Evolutionary conservation across 2,329 filamentous ascomycete genomes (phyloP), one percentile per base, ranked within the genome.

Genomic region (Nannizziopsis barbatae): DNA sequence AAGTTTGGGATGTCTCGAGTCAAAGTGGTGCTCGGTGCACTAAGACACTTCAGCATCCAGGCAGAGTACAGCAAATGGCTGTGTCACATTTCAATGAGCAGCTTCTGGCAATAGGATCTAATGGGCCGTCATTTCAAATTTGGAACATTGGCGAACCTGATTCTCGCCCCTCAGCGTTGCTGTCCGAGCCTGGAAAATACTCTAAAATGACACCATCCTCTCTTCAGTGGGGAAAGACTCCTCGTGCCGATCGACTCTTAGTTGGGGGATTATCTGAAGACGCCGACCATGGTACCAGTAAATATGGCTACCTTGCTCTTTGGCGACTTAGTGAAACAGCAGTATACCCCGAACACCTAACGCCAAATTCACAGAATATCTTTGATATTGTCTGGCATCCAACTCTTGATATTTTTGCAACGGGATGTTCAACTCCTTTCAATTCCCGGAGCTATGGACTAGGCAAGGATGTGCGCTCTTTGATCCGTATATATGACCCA

Each of bases 351-450:
- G 53, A 75, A 1, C 55, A 62, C n/a, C 58, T 79, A 0, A 60
- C 62, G 9, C 71, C 71, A 1, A 67, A 69, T 12, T 70, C 71
- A 1, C 71, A 72, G 32, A 76, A 75, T 50, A 70, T 80, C 0
- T 80, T 79, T 55, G 77, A 81, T 53, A 63, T 75, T 1, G 67
- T 73, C 1, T 82, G 77, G 71, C 76, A 79, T 55, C 71, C 74
- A 0, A 62, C 53, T 6, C 58, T 71, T 4, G 63, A 65, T 4
- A 57, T 68, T 2, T 79, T 81, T 56, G 75, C 72, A 9, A 73
- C 75, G 1, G 79, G 73, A 1, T 74, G 70, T 49, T 69, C 72
- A 9, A 66, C 70, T 7, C 55, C 53, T 14, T 62, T 63, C 27
- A 33, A 52, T 3, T 45, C 53, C 14, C 56, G 55, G 41, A 51